These are phyloP conservation scores for Schizosaccharomyces octosporus DNA, from an alignment of 805 yeast genomes.

Conservation along the genomic window DNA sequence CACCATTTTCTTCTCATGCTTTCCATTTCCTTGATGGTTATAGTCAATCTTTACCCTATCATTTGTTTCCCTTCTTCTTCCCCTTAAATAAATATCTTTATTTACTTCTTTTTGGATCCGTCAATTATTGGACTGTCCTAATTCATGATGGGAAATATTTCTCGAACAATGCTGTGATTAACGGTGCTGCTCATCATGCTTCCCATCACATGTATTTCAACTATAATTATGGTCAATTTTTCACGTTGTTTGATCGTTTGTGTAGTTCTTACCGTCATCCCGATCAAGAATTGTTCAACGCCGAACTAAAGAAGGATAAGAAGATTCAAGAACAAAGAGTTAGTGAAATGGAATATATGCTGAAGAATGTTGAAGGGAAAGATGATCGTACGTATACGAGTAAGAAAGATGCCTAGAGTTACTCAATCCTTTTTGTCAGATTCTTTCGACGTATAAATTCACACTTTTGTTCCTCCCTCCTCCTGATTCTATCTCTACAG, in stretches of 20 bases:
- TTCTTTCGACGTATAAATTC: background rate
- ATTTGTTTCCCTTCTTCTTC: constrained; percentile 69
- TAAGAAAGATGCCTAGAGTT: background rate
- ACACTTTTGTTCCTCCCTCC: too few relatives aligned
- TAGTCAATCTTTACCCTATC: constrained; percentile 64
- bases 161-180: constrained; percentile 77
- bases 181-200: constrained; percentile 97
- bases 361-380: constrained; percentile 56
- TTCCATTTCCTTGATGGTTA: constrained; percentile 97
- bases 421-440: background rate
- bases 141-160: constrained; percentile 93
- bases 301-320: constrained; percentile 28
- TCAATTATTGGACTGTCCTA: constrained; percentile 95
- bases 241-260: constrained; percentile 92
- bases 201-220: constrained; percentile 91
- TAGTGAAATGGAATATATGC: constrained; percentile 51
- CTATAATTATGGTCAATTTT: constrained; percentile 94
- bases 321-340: constrained; percentile 49
- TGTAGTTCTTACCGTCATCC: constrained; percentile 88
- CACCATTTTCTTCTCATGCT: constrained; percentile 95
- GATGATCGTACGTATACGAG: constrained; percentile 6
- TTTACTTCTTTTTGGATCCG: constrained; percentile 61
- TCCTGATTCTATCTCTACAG: too few relatives aligned
- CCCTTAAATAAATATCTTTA: constrained; percentile 78
- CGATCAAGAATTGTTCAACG: constrained; percentile 61